Evolutionary conservation across 768 basidiomycete species (phyloP).

Genomic region (Gymnopilus dilepis): DNA sequence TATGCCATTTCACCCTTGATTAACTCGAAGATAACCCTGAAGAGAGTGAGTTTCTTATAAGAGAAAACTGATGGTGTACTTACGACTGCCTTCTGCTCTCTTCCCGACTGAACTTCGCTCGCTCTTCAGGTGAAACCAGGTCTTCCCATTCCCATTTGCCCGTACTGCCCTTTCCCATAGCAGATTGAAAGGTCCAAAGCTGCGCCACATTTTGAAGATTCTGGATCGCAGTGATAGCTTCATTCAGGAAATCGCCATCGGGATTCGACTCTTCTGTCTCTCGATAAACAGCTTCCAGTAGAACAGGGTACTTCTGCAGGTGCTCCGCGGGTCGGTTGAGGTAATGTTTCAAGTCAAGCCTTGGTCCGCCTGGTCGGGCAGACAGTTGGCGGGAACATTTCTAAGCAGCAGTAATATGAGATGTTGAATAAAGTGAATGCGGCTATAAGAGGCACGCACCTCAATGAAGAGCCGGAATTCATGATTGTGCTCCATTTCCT

Average conservation of each 20-base stretch:
- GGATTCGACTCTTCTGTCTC: conserved; percentile 83
- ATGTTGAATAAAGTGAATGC: neutral
- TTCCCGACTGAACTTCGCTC: conserved; percentile 65
- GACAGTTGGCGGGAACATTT: conserved; percentile 51
- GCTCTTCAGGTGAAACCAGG: conserved; percentile 69
- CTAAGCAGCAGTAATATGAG: conserved; percentile 28
- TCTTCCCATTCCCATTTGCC: conserved; percentile 92
- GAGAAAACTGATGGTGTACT: conserved; percentile 33
- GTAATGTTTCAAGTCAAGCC: conserved; percentile 77
- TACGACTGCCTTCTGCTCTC: conserved; percentile 88
- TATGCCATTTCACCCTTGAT: conserved; percentile 98
- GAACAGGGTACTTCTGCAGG: conserved; percentile 85
- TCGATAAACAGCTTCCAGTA: conserved; percentile 85
- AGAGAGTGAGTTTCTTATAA: neutral
- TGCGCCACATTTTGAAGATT: conserved; percentile 82
- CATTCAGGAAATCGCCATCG: conserved; percentile 79
- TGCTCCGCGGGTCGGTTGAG: conserved; percentile 82
- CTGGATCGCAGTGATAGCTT: conserved; percentile 83
- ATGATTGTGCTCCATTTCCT: conserved; percentile 83
- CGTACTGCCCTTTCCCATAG: conserved; percentile 81
- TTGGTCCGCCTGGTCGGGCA: conserved; percentile 43
- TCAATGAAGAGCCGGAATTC: conserved; percentile 87
- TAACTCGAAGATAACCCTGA: conserved; percentile 89
- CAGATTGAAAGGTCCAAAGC: conserved; percentile 87
- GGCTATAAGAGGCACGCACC: conserved; percentile 47